A percentile compares a stretch with the other conserved stretches of the same genome.
Conservation (phyloP, 129 eudicot species). For the Logfia minima region DNA sequence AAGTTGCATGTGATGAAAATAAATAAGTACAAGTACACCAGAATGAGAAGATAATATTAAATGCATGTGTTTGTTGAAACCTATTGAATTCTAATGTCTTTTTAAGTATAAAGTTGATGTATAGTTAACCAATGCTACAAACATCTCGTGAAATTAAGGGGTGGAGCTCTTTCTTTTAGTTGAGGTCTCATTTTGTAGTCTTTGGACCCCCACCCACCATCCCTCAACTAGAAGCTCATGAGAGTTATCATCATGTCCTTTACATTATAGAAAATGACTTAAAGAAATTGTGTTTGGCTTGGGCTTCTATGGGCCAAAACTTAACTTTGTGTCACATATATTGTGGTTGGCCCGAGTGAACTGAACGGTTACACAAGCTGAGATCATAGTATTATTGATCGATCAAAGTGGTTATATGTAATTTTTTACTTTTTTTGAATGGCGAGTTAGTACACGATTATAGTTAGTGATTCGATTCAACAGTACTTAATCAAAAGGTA, state of each 20-base stretch:
- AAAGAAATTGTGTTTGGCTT: background rate
- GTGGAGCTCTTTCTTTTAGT: background rate
- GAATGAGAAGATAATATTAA: background rate
- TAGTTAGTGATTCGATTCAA: too few relatives aligned
- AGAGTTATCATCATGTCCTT: background rate
- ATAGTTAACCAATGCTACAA: conserved; percentile 27
- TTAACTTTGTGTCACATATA: background rate
- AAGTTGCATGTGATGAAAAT: conserved; percentile 39
- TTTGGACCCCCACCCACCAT: background rate
- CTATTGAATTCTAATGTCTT: background rate
- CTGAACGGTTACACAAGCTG: too few relatives aligned
- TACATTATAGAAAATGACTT: background rate
- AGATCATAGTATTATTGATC: too few relatives aligned
- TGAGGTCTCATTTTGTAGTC: background rate
- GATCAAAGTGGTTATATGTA: too few relatives aligned
- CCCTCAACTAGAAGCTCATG: background rate
- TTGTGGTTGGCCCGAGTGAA: too few relatives aligned
- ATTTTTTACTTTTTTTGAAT: too few relatives aligned
- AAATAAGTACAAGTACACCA: conserved; percentile 24
- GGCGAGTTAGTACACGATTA: too few relatives aligned
- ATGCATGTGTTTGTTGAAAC: conserved; percentile 5
- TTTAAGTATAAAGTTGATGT: background rate
- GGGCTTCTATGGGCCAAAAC: background rate
- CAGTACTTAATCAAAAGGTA: too few relatives aligned
- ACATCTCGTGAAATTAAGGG: conserved; percentile 31